Base-by-base conservation (phyloP, 1,139 yeast species). In the Blastobotrys capitulatus region DNA sequence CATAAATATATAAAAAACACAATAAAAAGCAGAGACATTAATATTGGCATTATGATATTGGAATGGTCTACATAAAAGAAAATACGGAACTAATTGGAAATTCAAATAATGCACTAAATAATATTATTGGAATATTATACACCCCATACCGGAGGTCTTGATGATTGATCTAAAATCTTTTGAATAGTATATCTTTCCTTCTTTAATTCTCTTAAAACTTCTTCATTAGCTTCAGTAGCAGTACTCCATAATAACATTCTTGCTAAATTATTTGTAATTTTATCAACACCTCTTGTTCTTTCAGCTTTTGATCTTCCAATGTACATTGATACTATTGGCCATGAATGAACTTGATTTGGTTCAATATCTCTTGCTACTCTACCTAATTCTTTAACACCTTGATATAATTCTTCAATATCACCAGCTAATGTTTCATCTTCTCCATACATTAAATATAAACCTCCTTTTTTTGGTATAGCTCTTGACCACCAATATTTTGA, bases 381-480 rank as follows among this genome's bases (percentile, higher is more conserved):
- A 8, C 49, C 49, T 18, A 47, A 22, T 16, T 49, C 51, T 25
- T 54, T 45, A 7, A 63, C 42, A 2, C 50, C 38, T 32, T 49
- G 38, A 22, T 57, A 51, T 26, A 76, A 62, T 27, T 60, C 60
- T 41, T 64, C 68, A 35, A 74, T 68, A 37, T 73, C 75, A 0
- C 57, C 52, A 7, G 66, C 61, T 47, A 70, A 60, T 9, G 64
- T 58, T 54, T 75, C 79, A 26, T 65, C 64, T 15, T 60, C 61
- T 6, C 79, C 78, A 58, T 67, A 72, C n/a, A 64, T 57, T 8
- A 74, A 46, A 13, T 69, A 60, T 6, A 68, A 55, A 10, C 60
- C 59, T 12, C 61, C 60, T 6, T 56, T 54, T 13, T 54, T 54
- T 0, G 78, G 78, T 32, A 71, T 59, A 5, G 75, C 70, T 6